phyloP scores from a whole-genome alignment of 2,329 filamentous ascomycete genomes.

The Phialemoniopsis sp. region DNA sequence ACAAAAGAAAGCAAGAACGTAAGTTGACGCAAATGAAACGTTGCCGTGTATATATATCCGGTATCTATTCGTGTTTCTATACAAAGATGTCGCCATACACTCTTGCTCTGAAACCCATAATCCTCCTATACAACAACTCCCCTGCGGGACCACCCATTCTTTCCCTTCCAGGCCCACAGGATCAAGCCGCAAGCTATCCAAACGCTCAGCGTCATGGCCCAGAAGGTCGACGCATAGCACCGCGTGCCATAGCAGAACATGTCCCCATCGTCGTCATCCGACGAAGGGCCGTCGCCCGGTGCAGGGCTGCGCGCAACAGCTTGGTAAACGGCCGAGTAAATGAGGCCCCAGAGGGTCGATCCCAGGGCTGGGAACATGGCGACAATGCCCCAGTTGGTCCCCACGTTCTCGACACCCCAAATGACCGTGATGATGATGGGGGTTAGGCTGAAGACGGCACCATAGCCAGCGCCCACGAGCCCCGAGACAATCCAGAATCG shows the following conservation, averaged over 20 bases:
- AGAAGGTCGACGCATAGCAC: slow-evolving; percentile 81
- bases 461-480: slow-evolving; percentile 86
- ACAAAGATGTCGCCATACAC: too few relatives aligned
- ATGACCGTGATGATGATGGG: slow-evolving; percentile 95
- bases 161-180: slow-evolving; percentile 77
- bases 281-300: slow-evolving; percentile 16
- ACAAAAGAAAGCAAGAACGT: too few relatives aligned
- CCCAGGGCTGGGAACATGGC: slow-evolving; percentile 87
- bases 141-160: slow-evolving; percentile 68
- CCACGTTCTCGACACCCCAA: slow-evolving; percentile 98
- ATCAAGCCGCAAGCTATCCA: slow-evolving; percentile 73
- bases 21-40: too few relatives aligned
- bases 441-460: slow-evolving; percentile 82
- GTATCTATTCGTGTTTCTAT: too few relatives aligned
- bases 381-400: slow-evolving; percentile 95
- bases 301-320: slow-evolving; percentile 44
- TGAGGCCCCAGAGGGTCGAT: slow-evolving; percentile 81
- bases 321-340: slow-evolving; percentile 84
- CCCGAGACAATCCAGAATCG: slow-evolving; percentile 85
- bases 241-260: slow-evolving; percentile 73
- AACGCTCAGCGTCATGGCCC: slow-evolving; percentile 79
- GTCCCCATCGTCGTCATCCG: slow-evolving; percentile 30
- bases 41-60: too few relatives aligned
- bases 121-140: slow-evolving; percentile 59
- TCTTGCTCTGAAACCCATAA: too few relatives aligned